Evolutionary conservation across 352 stramenopile species (phyloP).

Genomic region (Phytophthora multivora): DNA sequence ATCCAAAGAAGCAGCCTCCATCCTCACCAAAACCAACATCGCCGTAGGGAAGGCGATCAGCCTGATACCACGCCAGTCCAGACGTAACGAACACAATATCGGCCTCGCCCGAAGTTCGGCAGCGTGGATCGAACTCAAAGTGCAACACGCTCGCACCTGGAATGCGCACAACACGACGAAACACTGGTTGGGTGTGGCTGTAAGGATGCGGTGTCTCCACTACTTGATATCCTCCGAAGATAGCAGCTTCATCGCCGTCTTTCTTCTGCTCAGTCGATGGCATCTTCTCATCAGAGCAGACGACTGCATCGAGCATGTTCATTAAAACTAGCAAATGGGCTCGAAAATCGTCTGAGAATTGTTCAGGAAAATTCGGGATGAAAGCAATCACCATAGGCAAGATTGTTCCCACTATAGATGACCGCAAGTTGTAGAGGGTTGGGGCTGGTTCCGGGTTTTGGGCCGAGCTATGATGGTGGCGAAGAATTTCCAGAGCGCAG

Average conservation of each 20-base stretch:
- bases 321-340: constrained; percentile 34
- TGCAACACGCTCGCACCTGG: constrained; percentile 58
- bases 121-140: constrained; percentile 73
- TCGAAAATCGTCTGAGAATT: constrained; percentile 35
- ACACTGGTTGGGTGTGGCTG: constrained; percentile 55
- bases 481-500: constrained; percentile 36
- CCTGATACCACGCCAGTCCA: constrained; percentile 62
- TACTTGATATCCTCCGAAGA: constrained; percentile 50
- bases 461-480: background rate
- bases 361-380: constrained; percentile 46
- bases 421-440: constrained; percentile 20
- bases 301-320: constrained; percentile 32
- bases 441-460: background rate
- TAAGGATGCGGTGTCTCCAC: constrained; percentile 77
- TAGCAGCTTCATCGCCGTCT: constrained; percentile 14
- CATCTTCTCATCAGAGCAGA: constrained; percentile 8
- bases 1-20: constrained; percentile 71
- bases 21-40: constrained; percentile 66
- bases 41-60: constrained; percentile 58
- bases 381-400: constrained; percentile 51
- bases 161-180: constrained; percentile 64
- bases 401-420: constrained; percentile 50
- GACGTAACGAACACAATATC: constrained; percentile 75
- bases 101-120: constrained; percentile 56
- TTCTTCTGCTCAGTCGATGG: background rate